These are phyloP conservation scores for Colletotrichum trifolii DNA, from an alignment of 2,329 filamentous ascomycete species.

Conservation along the genomic window DNA sequence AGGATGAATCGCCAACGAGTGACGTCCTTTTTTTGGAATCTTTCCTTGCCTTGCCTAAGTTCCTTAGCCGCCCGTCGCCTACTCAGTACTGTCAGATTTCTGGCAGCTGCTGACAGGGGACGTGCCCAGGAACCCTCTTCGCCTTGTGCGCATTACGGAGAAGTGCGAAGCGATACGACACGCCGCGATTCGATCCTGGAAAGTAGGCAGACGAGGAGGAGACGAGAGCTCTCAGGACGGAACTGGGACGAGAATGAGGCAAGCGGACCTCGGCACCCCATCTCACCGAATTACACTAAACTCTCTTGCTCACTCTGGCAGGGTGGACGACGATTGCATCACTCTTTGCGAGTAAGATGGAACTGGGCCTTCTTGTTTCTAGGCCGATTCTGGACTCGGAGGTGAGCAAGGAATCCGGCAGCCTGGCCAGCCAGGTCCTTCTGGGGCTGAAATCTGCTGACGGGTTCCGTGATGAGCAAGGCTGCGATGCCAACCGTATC, in stretches of 20 bases:
- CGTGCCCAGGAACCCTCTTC: conserved; percentile 12
- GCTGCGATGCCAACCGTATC: conserved; percentile 10
- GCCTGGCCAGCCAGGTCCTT: background rate
- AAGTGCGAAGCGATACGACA: background rate
- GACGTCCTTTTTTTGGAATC: conserved; percentile 17
- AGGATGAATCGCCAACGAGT: conserved; percentile 6
- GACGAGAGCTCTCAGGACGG: background rate
- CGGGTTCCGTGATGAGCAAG: conserved; percentile 22
- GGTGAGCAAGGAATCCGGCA: background rate
- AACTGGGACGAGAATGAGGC: conserved; percentile 22
- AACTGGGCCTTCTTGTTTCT: background rate
- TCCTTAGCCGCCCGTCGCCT: conserved; percentile 26
- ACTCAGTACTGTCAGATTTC: background rate
- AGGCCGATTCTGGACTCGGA: background rate
- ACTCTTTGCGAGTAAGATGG: background rate
- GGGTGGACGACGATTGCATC: background rate
- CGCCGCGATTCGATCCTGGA: background rate
- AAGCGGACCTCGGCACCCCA: conserved; percentile 11
- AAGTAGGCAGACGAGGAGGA: background rate
- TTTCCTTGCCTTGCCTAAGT: too few relatives aligned
- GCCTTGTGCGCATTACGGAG: background rate
- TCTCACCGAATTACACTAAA: too few relatives aligned
- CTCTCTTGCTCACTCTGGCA: too few relatives aligned
- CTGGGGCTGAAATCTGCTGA: conserved; percentile 19
- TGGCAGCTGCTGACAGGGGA: conserved; percentile 32